Evolutionary conservation across 495 filamentous ascomycete genomes (phyloP), one percentile per base, ranked within the genome.

Genomic region (Hyaloscypha hepaticicola): DNA sequence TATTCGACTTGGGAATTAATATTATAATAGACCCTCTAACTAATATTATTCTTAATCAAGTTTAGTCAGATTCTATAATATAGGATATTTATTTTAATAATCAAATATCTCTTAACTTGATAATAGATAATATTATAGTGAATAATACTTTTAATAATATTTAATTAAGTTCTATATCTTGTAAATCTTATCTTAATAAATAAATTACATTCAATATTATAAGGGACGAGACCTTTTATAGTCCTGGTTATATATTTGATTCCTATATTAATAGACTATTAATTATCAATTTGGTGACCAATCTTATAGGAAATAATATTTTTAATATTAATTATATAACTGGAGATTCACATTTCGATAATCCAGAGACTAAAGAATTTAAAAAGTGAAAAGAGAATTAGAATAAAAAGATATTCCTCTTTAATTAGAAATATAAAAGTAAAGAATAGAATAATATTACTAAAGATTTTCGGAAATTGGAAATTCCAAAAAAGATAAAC

Each of bases 301-400:
- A n/a, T n/a, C n/a, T n/a, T n/a, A n/a, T n/a, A n/a, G n/a, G n/a
- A n/a, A 33, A 33, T 33, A 33, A 33, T 33, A 33, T 11, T 11
- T 33, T 33, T 33, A 33, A 33, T 33, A 33, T 33, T 33, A 5
- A 33, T 5, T 5, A 33, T 33, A 4, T 33, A 33, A 33, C 31
- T 33, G 11, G 11, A 5, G 4, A 33, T 33, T 33, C 11, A 4
- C 11, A 33, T 33, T 33, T 33, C 11, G 11, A 33, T 33, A 51
- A 51, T 5, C 48, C 14, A 51, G 19, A 4, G 4, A 51, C 48
- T 16, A 4, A 19, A 57, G 53, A 33, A 9, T 60, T 60, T 41
- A 3, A 60, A 27, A 60, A 14, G 21, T 60, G 27, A 27, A 60
- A 60, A 60, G 19, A 33, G 57, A 60, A n/a, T 16, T 60, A 29